Conservation (phyloP, 2,329 filamentous ascomycete genomes). For the Furcasterigmium furcatum region DNA sequence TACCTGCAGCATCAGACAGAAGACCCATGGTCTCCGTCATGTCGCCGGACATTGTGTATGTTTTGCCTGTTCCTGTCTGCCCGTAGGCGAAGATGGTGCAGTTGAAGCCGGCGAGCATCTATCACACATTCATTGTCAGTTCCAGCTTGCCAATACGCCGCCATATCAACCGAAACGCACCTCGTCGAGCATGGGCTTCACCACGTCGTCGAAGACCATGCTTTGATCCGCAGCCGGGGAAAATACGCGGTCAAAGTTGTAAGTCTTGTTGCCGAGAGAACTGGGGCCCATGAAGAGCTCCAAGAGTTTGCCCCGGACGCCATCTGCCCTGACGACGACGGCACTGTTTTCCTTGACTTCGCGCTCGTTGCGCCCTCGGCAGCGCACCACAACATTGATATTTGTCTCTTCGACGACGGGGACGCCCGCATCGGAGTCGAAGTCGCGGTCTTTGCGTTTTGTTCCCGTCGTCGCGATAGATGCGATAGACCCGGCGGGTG, state of each 20-base stretch:
- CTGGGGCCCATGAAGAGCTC: constrained; percentile 90
- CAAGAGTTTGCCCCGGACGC: constrained; percentile 80
- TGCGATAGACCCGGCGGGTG: constrained; percentile 68
- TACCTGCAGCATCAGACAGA: constrained; percentile 87
- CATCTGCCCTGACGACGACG: constrained; percentile 84
- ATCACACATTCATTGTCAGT: constrained; percentile 1
- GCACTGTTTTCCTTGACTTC: constrained; percentile 94
- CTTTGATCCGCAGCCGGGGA: constrained; percentile 90
- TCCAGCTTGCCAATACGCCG: no score
- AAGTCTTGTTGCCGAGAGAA: constrained; percentile 91
- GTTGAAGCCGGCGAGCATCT: constrained; percentile 94
- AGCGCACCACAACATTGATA: constrained; percentile 95
- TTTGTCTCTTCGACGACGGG: constrained; percentile 74
- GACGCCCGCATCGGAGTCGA: constrained; percentile 43
- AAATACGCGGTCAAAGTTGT: constrained; percentile 96
- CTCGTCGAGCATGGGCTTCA: constrained; percentile 89
- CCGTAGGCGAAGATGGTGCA: constrained; percentile 99
- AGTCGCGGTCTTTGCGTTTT: constrained; percentile 84
- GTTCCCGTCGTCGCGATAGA: constrained; percentile 56
- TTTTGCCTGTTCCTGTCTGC: constrained; percentile 97
- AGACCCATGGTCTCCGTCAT: constrained; percentile 86
- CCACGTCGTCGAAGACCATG: constrained; percentile 94
- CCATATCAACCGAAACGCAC: no score
- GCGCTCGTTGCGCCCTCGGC: constrained; percentile 86
- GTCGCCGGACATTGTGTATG: constrained; percentile 98